Percentiles rank a stretch among this genome's conserved stretches.
phyloP scores from a whole-genome alignment of 2,329 filamentous ascomycete genomes.

The Colletotrichum camelliae region DNA sequence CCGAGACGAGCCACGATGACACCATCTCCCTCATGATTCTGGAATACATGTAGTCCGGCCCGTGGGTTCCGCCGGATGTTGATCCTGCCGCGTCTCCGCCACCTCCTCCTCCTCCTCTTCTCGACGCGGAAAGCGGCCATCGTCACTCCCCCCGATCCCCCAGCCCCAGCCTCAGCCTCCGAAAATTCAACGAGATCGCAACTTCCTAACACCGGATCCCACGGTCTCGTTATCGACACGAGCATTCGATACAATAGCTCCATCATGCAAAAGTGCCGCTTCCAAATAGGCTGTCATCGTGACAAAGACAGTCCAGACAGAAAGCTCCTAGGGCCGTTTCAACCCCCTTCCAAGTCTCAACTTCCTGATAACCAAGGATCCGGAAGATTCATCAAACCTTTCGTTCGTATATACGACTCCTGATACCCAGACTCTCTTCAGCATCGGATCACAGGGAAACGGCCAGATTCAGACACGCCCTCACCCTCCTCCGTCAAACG shows the following conservation, averaged over 20 bases:
- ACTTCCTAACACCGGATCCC: neutral
- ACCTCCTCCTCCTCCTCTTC: neutral
- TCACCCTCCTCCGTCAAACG: neutral
- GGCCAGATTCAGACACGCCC: neutral
- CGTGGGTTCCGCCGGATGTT: neutral
- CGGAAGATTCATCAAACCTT: neutral
- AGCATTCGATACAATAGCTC: neutral
- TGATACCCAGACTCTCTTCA: neutral
- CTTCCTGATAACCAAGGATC: neutral
- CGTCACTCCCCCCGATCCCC: neutral
- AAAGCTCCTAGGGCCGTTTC: neutral
- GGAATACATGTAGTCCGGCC: neutral
- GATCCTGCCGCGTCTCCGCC: neutral
- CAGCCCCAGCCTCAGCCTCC: neutral
- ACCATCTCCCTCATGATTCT: constrained; percentile 19
- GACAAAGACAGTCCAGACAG: neutral
- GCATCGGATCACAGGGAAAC: neutral
- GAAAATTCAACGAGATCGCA: neutral
- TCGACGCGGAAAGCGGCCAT: neutral
- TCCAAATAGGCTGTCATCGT: neutral
- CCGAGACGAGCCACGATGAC: constrained; percentile 15
- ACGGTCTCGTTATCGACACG: neutral
- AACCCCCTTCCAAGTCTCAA: neutral
- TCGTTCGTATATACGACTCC: neutral
- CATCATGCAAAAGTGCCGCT: neutral